These are phyloP conservation scores for Verticillium tricorpus DNA, from an alignment of 2,329 filamentous ascomycete species.

Conservation along the genomic window DNA sequence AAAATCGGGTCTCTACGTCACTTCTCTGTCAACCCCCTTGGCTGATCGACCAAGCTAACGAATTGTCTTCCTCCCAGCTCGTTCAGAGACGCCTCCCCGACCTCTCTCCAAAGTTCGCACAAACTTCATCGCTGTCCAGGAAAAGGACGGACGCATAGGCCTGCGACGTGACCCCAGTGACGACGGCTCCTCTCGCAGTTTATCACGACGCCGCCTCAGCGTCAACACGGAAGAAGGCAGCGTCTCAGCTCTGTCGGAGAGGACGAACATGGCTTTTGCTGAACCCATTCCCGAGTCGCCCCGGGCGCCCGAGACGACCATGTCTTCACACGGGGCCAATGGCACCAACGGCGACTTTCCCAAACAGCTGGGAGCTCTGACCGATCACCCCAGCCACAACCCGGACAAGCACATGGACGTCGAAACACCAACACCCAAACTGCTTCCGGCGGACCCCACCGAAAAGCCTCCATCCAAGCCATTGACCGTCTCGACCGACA, in stretches of 20 bases:
- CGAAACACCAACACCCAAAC: constrained; percentile 27
- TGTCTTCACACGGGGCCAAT: constrained; percentile 10
- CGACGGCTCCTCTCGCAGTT: constrained; percentile 34
- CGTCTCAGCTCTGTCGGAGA: constrained; percentile 4
- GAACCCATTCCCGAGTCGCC: constrained; percentile 40
- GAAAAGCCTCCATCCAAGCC: background rate
- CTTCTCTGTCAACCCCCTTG: background rate
- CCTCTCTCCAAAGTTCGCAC: constrained; percentile 72
- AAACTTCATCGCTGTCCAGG: constrained; percentile 66
- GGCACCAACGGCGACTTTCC: constrained; percentile 16
- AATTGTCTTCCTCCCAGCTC: constrained; percentile 2
- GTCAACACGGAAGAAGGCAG: constrained; percentile 30
- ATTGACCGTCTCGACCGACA: constrained; percentile 11
- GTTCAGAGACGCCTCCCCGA: constrained; percentile 32
- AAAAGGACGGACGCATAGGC: constrained; percentile 57
- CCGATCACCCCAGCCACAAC: constrained; percentile 30
- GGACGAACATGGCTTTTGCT: constrained; percentile 20
- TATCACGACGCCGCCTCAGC: constrained; percentile 30
- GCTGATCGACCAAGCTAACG: constrained; percentile 6
- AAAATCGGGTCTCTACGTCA: background rate
- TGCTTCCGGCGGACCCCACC: constrained; percentile 24
- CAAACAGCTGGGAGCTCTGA: constrained; percentile 15
- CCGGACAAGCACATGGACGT: constrained; percentile 35
- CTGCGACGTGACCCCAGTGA: constrained; percentile 40
- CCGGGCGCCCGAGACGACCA: constrained; percentile 14